Evolutionary conservation across 345 rosid species (phyloP).

Genomic region (Sisymbrium irio): DNA sequence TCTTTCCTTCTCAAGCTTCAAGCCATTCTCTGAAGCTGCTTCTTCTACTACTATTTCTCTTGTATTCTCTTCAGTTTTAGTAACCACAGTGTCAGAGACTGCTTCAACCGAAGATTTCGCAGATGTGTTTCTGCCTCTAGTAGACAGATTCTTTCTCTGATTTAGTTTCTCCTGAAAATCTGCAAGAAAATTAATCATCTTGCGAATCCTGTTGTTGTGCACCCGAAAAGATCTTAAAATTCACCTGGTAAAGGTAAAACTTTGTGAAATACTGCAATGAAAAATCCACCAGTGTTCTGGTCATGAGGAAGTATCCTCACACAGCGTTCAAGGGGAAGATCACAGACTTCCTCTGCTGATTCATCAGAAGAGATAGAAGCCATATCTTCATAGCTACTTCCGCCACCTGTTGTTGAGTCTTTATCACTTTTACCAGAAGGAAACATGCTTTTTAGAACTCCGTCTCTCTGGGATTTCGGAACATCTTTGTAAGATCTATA

Average conservation of each 20-base stretch:
- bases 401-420: background rate
- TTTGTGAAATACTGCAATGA: slow-evolving; percentile 81
- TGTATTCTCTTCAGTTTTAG: slow-evolving; percentile 35
- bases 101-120: slow-evolving; percentile 38
- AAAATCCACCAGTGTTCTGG: slow-evolving; percentile 95
- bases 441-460: slow-evolving; percentile 71
- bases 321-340: slow-evolving; percentile 81
- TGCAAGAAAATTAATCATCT: slow-evolving; percentile 29
- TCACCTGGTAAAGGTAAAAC: slow-evolving; percentile 73
- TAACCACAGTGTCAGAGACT: slow-evolving; percentile 31
- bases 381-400: slow-evolving; percentile 1
- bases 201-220: background rate
- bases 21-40: slow-evolving; percentile 38
- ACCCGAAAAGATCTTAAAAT: background rate
- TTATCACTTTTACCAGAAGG: slow-evolving; percentile 58
- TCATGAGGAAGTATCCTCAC: slow-evolving; percentile 93
- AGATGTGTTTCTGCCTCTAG: slow-evolving; percentile 31
- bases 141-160: slow-evolving; percentile 12
- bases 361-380: slow-evolving; percentile 26
- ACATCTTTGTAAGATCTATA: slow-evolving; percentile 70
- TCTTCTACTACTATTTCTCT: slow-evolving; percentile 36
- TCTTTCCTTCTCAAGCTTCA: slow-evolving; percentile 9
- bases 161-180: slow-evolving; percentile 44
- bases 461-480: slow-evolving; percentile 46
- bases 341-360: slow-evolving; percentile 56